Percentiles rank a stretch among this genome's conserved stretches.
Conservation (phyloP, 345 rosid genomes). For the Camelina laxa region DNA sequence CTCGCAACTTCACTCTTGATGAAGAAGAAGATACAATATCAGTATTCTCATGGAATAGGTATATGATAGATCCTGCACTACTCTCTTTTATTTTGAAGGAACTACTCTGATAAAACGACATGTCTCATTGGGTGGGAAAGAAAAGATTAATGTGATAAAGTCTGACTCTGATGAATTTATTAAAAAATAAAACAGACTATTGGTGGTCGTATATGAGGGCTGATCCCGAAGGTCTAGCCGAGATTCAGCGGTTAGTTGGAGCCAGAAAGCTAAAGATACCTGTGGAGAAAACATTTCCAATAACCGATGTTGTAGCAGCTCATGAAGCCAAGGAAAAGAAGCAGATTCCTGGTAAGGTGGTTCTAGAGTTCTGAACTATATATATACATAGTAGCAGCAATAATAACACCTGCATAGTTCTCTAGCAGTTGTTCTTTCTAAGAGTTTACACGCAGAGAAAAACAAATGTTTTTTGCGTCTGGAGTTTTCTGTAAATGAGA, state of each 20-base stretch:
- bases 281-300: slow-evolving; percentile 76
- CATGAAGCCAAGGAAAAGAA: slow-evolving; percentile 83
- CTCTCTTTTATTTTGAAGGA: not conserved
- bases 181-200: slow-evolving; percentile 54
- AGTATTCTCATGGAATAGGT: slow-evolving; percentile 92
- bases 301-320: slow-evolving; percentile 81
- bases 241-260: slow-evolving; percentile 74
- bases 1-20: slow-evolving; percentile 69
- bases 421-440: slow-evolving; percentile 34
- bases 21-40: slow-evolving; percentile 77
- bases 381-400: slow-evolving; percentile 30
- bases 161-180: slow-evolving; percentile 20
- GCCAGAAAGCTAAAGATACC: slow-evolving; percentile 80
- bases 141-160: not conserved
- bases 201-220: slow-evolving; percentile 93
- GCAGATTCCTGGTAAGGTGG: slow-evolving; percentile 79
- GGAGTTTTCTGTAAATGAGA: slow-evolving; percentile 44
- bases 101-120: not conserved
- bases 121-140: not conserved
- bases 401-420: slow-evolving; percentile 34
- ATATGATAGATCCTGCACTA: slow-evolving; percentile 28
- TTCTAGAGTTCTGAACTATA: slow-evolving; percentile 61
- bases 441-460: slow-evolving; percentile 41
- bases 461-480: slow-evolving; percentile 33
- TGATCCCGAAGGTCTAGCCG: slow-evolving; percentile 81